These are phyloP conservation scores for Phytophthora pistaciae DNA, from an alignment of 352 stramenopile genomes.

Conservation along the genomic window DNA sequence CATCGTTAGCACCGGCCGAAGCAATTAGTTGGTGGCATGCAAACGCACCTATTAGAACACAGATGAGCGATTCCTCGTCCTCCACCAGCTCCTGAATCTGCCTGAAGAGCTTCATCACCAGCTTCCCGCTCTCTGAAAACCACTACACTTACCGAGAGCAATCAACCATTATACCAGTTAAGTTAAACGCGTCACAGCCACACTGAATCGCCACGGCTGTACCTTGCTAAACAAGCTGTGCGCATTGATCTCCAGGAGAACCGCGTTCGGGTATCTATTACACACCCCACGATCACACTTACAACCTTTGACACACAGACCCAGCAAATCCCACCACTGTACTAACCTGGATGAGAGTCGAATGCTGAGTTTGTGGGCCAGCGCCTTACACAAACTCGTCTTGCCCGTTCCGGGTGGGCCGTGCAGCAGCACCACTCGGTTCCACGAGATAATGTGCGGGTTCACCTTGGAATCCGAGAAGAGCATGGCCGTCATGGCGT, in stretches of 20 bases:
- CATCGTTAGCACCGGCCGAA: background rate
- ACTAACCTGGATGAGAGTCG: constrained; percentile 73
- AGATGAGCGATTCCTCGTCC: constrained; percentile 89
- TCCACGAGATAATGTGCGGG: constrained; percentile 92
- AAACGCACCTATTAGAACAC: constrained; percentile 87
- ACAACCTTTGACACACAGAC: no score
- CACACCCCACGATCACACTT: background rate
- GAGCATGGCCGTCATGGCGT: constrained; percentile 91
- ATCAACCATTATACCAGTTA: background rate
- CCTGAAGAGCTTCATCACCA: constrained; percentile 93
- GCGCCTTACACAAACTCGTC: constrained; percentile 92
- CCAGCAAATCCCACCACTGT: background rate
- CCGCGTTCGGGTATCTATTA: constrained; percentile 70
- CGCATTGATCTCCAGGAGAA: constrained; percentile 93
- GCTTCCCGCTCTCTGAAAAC: constrained; percentile 96
- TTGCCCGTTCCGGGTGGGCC: constrained; percentile 94
- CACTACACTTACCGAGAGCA: constrained; percentile 58
- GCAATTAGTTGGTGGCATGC: background rate
- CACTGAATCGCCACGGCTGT: background rate
- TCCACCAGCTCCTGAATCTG: constrained; percentile 93
- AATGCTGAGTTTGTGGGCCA: constrained; percentile 94
- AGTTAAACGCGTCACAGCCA: background rate
- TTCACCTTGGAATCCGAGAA: constrained; percentile 91
- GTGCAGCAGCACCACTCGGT: constrained; percentile 93
- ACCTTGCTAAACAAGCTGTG: constrained; percentile 94